These are phyloP conservation scores for Aspergillus carbonarius DNA, from an alignment of 2,329 filamentous ascomycete genomes.

Conservation along the genomic window DNA sequence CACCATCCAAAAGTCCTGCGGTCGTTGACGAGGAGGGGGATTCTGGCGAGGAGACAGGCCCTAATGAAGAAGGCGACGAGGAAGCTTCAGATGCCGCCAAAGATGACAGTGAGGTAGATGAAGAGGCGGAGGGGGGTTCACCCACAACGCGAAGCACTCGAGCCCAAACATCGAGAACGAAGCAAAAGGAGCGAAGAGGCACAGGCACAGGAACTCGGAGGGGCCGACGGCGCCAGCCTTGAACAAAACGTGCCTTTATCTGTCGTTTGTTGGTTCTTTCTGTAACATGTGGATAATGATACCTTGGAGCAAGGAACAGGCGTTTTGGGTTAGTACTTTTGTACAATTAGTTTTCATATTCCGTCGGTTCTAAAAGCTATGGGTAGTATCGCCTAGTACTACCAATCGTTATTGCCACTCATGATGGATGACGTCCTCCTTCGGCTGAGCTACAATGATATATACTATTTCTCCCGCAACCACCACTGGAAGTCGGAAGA, in stretches of 20 bases:
- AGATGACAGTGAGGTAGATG: slow-evolving; percentile 39
- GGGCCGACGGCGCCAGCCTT: slow-evolving; percentile 32
- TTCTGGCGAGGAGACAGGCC: slow-evolving; percentile 39
- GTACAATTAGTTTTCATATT: neutral
- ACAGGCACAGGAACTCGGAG: slow-evolving; percentile 36
- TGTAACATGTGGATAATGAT: slow-evolving; percentile 20
- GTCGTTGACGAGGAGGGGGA: slow-evolving; percentile 41
- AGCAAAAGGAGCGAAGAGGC: slow-evolving; percentile 37
- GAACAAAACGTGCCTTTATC: slow-evolving; percentile 1
- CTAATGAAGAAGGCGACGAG: slow-evolving; percentile 40
- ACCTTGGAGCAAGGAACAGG: slow-evolving; percentile 24
- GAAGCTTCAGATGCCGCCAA: slow-evolving; percentile 38
- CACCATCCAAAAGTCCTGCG: slow-evolving; percentile 30
- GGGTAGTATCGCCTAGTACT: neutral
- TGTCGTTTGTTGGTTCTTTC: slow-evolving; percentile 4
- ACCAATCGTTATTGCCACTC: neutral
- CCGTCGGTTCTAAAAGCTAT: neutral
- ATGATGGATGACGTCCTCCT: neutral
- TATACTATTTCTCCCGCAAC: neutral
- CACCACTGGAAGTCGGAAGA: neutral
- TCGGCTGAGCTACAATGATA: neutral
- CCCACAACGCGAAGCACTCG: slow-evolving; percentile 36
- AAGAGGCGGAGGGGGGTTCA: slow-evolving; percentile 40
- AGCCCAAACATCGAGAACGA: slow-evolving; percentile 36
- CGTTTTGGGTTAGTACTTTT: slow-evolving; percentile 10